Conservation (phyloP, 2,329 filamentous ascomycete genomes). For the Biscogniauxia sp. region DNA sequence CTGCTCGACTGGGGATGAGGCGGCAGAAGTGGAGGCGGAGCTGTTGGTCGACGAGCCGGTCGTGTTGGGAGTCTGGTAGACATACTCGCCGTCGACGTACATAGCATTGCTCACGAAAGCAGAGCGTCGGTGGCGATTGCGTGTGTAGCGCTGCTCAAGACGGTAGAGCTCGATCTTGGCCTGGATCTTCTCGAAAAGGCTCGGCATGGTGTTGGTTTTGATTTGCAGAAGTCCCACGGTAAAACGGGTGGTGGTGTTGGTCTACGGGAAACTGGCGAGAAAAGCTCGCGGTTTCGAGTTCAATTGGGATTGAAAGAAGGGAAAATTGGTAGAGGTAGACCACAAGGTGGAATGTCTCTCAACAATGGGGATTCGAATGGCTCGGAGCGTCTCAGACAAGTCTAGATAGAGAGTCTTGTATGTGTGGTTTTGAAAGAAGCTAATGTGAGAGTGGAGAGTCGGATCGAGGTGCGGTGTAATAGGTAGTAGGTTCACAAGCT, state of each 20-base stretch:
- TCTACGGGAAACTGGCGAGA: background rate
- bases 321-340: background rate
- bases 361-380: conserved; percentile 5
- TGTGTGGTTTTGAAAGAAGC: background rate
- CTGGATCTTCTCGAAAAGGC: conserved; percentile 59
- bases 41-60: conserved; percentile 55
- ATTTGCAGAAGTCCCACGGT: background rate
- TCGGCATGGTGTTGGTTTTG: conserved; percentile 34
- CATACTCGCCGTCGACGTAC: conserved; percentile 94
- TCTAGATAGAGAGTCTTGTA: too few species aligned
- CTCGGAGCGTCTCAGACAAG: conserved; percentile 1
- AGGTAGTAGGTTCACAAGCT: background rate
- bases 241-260: background rate
- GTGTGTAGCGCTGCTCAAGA: conserved; percentile 92
- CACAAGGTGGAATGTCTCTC: background rate
- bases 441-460: conserved; percentile 3
- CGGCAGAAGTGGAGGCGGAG: conserved; percentile 21
- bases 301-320: background rate
- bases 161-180: conserved; percentile 85
- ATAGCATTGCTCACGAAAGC: conserved; percentile 86
- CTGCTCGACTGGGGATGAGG: conserved; percentile 22
- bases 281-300: background rate
- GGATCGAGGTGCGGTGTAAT: conserved; percentile 2
- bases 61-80: conserved; percentile 67
- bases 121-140: conserved; percentile 78